Evolutionary conservation across 768 basidiomycete genomes (phyloP).

Genomic region (Russula emetica): DNA sequence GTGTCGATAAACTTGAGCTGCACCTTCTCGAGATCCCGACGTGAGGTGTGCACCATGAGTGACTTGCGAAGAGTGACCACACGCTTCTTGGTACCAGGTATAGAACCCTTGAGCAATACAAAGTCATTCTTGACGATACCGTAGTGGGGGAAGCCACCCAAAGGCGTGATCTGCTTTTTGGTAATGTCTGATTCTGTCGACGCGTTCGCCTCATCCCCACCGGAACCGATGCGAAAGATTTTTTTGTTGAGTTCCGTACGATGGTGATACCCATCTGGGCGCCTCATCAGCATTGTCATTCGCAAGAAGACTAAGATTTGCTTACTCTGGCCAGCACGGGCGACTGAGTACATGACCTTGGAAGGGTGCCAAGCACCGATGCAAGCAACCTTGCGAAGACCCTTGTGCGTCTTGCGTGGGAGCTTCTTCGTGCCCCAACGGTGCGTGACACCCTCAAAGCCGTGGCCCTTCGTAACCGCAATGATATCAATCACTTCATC

Average conservation of each 20-base stretch:
- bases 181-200: slow-evolving; percentile 94
- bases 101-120: slow-evolving; percentile 92
- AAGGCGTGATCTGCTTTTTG: slow-evolving; percentile 88
- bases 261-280: slow-evolving; percentile 86
- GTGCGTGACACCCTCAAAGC: slow-evolving; percentile 98
- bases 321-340: slow-evolving; percentile 98
- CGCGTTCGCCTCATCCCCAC: slow-evolving; percentile 72
- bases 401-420: slow-evolving; percentile 98
- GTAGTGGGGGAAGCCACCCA: slow-evolving; percentile 99
- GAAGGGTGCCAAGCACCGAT: slow-evolving; percentile 98
- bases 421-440: slow-evolving; percentile 99
- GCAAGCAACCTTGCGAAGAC: slow-evolving; percentile 99
- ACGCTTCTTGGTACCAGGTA: slow-evolving; percentile 97
- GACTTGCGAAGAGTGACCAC: slow-evolving; percentile 96
- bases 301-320: slow-evolving; percentile 28
- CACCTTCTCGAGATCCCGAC: slow-evolving; percentile 96
- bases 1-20: slow-evolving; percentile 99
- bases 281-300: slow-evolving; percentile 13
- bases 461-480: slow-evolving; percentile 98
- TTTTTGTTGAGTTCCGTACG: slow-evolving; percentile 99
- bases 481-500: slow-evolving; percentile 96
- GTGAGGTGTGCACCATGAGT: slow-evolving; percentile 92
- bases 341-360: slow-evolving; percentile 99
- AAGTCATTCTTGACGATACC: slow-evolving; percentile 99
- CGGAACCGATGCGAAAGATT: slow-evolving; percentile 90